Evolutionary conservation across 2,329 filamentous ascomycete species (phyloP), one percentile per base, ranked within the genome.

Genomic region (Aureobasidium namibiae): DNA sequence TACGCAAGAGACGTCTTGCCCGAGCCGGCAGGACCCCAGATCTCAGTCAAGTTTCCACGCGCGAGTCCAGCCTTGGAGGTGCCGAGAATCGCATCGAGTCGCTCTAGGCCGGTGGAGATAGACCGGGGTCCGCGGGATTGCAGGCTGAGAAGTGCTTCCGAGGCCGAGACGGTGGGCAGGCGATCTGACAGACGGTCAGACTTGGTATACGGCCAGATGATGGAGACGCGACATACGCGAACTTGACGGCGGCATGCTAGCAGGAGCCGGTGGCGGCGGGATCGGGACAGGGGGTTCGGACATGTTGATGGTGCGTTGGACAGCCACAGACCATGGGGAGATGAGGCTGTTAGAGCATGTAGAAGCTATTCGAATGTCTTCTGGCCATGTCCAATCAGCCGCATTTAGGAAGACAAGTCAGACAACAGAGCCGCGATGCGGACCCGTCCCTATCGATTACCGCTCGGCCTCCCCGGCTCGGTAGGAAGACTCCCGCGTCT

Each of bases 1-100:
- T 78, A 92, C 88, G 86, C 88, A 65, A 96, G 76, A 13, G 87
- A 80, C 4, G 90, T 95, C 78, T 95, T 96, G 31, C 92, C 92
- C 26, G 83, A 83, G 1, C 91, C 92, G 9, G 90, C 87, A 11
- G 92, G 90, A 0, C 92, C 92, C 82, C 89, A 95, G 52, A 96
- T 76, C 72, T 97, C 92, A 3, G 88, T 89, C 42, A 96, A 80
- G 70, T 90, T 88, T 14, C 91, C 90, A 60, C 85, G 83, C 61
- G 81, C 81, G 49, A 95, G 77, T 4, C 90, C 91, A 18, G 81
- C 79, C 31, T 60, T 63, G 64, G 59, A 67, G 64, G 44, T 65
- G 33, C 60, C 63, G 16, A 78, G 70, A 8, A 75, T 64, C 26
- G 64, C 70, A 67, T 84, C 77, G 41, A 83, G 75, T 57, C 73